Conservation (phyloP, 176 grass and related monocot species). For the Phragmites australis region DNA sequence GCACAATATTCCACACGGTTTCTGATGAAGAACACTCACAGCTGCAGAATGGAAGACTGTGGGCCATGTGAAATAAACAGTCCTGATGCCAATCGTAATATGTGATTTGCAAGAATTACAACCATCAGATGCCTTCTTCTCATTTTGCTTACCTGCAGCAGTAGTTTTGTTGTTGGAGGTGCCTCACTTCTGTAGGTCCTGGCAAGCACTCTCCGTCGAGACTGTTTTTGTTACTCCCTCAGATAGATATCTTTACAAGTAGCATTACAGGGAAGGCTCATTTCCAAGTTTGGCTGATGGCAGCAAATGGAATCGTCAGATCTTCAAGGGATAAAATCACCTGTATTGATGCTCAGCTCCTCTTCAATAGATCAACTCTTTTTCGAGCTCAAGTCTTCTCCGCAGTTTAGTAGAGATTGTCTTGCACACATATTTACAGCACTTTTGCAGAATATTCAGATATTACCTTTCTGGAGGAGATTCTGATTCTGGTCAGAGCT, state of each 20-base stretch:
- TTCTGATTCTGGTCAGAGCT: constrained; percentile 2
- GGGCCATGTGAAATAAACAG: background rate
- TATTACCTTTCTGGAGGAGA: background rate
- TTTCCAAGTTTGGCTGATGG: constrained; percentile 1
- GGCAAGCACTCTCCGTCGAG: constrained; percentile 5
- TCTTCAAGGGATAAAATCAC: background rate
- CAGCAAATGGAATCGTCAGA: background rate
- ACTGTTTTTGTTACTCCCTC: background rate
- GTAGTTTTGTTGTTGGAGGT: constrained; percentile 28
- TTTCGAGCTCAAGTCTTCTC: background rate
- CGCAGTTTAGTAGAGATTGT: background rate
- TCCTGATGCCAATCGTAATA: background rate
- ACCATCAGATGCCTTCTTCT: background rate
- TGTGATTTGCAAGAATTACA: background rate
- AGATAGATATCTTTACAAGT: constrained; percentile 19
- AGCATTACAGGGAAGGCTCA: background rate
- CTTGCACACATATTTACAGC: background rate
- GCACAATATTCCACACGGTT: constrained; percentile 41
- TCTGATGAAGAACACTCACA: constrained; percentile 16
- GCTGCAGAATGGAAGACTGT: constrained; percentile 7
- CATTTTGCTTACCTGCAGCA: background rate
- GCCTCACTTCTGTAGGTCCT: background rate
- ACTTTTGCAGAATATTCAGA: background rate
- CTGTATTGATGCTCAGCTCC: background rate
- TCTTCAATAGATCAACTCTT: background rate